Evolutionary conservation across 176 grass and related monocot species (phyloP).

Genomic region (Poa pratensis): DNA sequence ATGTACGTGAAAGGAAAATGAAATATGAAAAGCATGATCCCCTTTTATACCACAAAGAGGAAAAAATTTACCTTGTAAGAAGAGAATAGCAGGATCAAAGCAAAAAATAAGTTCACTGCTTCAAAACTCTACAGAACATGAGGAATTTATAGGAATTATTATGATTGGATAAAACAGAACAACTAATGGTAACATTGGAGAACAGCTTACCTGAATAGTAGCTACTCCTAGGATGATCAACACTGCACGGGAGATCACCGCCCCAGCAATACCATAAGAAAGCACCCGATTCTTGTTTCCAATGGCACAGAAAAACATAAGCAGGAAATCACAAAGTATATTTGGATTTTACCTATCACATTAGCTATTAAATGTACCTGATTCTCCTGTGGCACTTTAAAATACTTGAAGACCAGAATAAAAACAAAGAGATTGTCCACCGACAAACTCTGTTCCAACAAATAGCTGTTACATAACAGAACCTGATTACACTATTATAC

Average conservation of each 20-base stretch:
- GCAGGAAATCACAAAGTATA: slow-evolving; percentile 39
- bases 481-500: slow-evolving; percentile 19
- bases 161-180: slow-evolving; percentile 4
- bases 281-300: slow-evolving; percentile 78
- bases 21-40: slow-evolving; percentile 32
- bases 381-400: slow-evolving; percentile 81
- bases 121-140: slow-evolving; percentile 86
- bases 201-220: slow-evolving; percentile 76
- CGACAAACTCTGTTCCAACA: slow-evolving; percentile 96
- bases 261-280: slow-evolving; percentile 98
- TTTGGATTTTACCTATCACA: slow-evolving; percentile 17
- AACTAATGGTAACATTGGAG: slow-evolving; percentile 16
- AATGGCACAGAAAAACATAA: slow-evolving; percentile 43
- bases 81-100: slow-evolving; percentile 84
- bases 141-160: slow-evolving; percentile 24
- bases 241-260: slow-evolving; percentile 76
- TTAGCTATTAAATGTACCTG: slow-evolving; percentile 61
- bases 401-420: slow-evolving; percentile 93
- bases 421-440: slow-evolving; percentile 99
- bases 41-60: slow-evolving; percentile 15
- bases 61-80: slow-evolving; percentile 85
- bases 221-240: slow-evolving; percentile 86
- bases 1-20: not conserved
- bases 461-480: slow-evolving; percentile 67
- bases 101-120: slow-evolving; percentile 86